phyloP scores from a whole-genome alignment of 306 rosid species.

The Lotus japonicus region DNA sequence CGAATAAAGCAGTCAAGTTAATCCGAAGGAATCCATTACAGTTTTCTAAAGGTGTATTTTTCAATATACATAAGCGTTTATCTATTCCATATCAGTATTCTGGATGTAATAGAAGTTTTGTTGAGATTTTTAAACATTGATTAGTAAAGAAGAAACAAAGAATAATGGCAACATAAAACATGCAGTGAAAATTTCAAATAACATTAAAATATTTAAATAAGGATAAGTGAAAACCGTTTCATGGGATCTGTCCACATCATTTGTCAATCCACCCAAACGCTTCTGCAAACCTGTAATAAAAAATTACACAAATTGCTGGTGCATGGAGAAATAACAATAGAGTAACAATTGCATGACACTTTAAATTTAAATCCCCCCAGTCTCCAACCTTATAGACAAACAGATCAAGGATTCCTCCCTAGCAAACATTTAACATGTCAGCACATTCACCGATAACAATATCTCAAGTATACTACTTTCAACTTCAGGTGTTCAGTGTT shows the following conservation, averaged over 20 bases:
- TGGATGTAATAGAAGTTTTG: no score
- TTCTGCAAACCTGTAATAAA: slow-evolving; percentile 57
- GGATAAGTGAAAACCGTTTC: slow-evolving; percentile 64
- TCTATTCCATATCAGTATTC: no score
- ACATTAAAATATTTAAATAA: not conserved
- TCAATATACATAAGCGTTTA: no score
- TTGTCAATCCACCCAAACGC: slow-evolving; percentile 73
- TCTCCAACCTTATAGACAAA: slow-evolving; percentile 2
- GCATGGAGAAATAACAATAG: not conserved
- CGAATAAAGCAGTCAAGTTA: no score
- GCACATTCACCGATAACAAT: not conserved
- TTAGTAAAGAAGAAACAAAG: not conserved
- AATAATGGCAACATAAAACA: not conserved
- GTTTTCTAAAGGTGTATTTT: no score
- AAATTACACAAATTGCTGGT: slow-evolving; percentile 10
- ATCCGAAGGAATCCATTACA: no score
- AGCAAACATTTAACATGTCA: not conserved
- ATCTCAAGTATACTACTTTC: no score
- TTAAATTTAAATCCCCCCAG: not conserved
- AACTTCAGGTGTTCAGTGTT: no score
- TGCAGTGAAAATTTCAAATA: not conserved
- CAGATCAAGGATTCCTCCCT: not conserved
- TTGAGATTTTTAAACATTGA: not conserved
- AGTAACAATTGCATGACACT: not conserved
- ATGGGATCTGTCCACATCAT: slow-evolving; percentile 90